Base-by-base conservation (phyloP, 1,284 basidiomycete genomes). In the Psilocybe mexicana region DNA sequence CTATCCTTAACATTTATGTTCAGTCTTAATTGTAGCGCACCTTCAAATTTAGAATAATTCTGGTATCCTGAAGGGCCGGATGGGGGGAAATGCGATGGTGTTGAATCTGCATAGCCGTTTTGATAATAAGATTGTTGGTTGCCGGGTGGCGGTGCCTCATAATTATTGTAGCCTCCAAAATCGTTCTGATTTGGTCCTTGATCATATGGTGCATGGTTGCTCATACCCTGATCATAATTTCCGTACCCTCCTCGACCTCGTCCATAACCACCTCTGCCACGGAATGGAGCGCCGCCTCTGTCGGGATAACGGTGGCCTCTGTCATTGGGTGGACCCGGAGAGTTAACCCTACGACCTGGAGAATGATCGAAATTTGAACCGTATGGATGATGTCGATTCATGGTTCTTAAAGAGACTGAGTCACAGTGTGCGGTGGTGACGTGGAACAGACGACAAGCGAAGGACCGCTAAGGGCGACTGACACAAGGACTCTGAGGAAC, bases 381-480 rank as follows among this genome's bases (percentile, higher is more conserved):
- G 74, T 94, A 94, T 26, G 92, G 80, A 81, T 94, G 91, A 76
- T 94, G 92, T 66, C 91, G 89, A 75, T 90, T 91, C 90, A 93
- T 92, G 64, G 65, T 44, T 72, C 72, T 68, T 62, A 66, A 67
- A 61, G 66, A 60, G 64, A 67, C 57, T 55, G 59, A 55, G 61
- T 57, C 61, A 14, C 54, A 43, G 23, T 43, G 48, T 48, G 58
- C 55, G 57, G 40, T 57, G 57, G 55, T 63, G 62, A 68, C 63
- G 69, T 69, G 69, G 62, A 57, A 60, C 63, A 60, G 61, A 67
- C 48, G 43, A 43, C 26, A 18, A 48, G 46, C 45, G 24, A 35
- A 26, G 38, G 52, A 65, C 67, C 68, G 65, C 67, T 61, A 55
- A 66, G 60, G 60, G 47, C 55, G 61, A 51, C 53, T 60, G 59